phyloP scores from a whole-genome alignment of 345 rosid species.

The Eucalyptus marginata region DNA sequence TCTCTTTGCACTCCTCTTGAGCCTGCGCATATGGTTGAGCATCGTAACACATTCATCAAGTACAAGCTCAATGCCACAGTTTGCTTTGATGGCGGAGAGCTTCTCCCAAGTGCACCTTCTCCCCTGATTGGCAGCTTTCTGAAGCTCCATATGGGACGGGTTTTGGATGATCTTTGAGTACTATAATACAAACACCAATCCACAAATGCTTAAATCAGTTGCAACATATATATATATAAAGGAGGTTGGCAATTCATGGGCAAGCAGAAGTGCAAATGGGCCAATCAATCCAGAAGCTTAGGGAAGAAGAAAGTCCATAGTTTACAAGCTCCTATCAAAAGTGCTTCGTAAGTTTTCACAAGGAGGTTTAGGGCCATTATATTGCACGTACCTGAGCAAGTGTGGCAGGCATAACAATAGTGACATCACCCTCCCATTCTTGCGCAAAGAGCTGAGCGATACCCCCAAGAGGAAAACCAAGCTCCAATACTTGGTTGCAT shows the following conservation, averaged over 20 bases:
- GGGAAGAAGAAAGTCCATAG: neutral
- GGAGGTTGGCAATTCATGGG: neutral
- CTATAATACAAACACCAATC: constrained; percentile 12
- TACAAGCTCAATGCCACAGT: constrained; percentile 92
- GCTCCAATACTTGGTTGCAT: constrained; percentile 77
- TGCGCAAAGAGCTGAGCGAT: constrained; percentile 89
- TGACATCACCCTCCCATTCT: constrained; percentile 99
- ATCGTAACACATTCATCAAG: constrained; percentile 87
- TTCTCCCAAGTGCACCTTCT: constrained; percentile 99
- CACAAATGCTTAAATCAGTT: neutral
- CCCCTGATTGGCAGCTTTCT: constrained; percentile 87
- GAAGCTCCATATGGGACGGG: constrained; percentile 64
- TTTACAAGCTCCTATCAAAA: neutral
- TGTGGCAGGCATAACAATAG: constrained; percentile 98
- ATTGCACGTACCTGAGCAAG: constrained; percentile 64
- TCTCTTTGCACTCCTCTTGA: constrained; percentile 88
- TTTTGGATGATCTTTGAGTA: constrained; percentile 83
- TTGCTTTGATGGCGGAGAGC: constrained; percentile 93
- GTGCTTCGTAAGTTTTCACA: neutral
- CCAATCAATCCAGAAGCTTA: neutral
- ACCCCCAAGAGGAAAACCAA: constrained; percentile 91
- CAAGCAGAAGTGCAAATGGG: neutral
- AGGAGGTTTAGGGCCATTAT: neutral
- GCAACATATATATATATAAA: neutral
- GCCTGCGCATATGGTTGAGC: constrained; percentile 94